phyloP scores from a whole-genome alignment of 164 flowering plant genomes.

The Stephania cephalantha region DNA sequence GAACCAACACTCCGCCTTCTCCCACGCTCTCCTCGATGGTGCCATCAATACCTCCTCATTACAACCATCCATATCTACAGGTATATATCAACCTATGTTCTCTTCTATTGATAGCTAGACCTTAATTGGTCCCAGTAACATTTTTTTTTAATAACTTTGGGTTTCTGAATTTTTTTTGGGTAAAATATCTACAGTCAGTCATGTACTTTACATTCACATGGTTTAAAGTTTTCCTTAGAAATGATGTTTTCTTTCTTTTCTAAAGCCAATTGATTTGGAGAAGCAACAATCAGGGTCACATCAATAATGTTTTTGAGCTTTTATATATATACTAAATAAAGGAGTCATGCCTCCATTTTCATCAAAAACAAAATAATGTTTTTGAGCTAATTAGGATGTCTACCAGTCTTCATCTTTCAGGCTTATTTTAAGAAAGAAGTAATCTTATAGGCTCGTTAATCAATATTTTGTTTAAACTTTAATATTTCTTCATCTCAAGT shows the following conservation, averaged over 20 bases:
- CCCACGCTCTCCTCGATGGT: constrained; percentile 56
- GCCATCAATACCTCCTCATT: constrained; percentile 12
- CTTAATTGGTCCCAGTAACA: too few relatives aligned
- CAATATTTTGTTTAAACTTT: neutral
- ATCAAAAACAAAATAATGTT: constrained; percentile 40
- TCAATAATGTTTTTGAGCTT: too few relatives aligned
- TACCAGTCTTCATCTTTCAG: constrained; percentile 84
- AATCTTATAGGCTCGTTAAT: neutral
- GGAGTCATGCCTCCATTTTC: constrained; percentile 24
- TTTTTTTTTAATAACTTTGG: too few relatives aligned
- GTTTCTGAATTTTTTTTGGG: too few relatives aligned
- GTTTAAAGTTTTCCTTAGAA: neutral
- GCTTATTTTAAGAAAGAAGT: constrained; percentile 98
- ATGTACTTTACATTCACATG: neutral
- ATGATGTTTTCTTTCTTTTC: constrained; percentile 7
- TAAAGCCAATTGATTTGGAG: constrained; percentile 36
- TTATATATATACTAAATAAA: too few relatives aligned
- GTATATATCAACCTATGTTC: neutral
- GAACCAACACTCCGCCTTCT: too few relatives aligned
- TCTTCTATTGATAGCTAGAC: neutral
- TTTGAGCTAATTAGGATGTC: constrained; percentile 98
- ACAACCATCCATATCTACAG: neutral
- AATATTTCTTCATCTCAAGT: neutral
- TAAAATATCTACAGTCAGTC: neutral
- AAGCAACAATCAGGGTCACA: constrained; percentile 44